These are phyloP conservation scores for Lipomyces spencermartinsiae DNA, from an alignment of 805 yeast genomes.

Conservation along the genomic window DNA sequence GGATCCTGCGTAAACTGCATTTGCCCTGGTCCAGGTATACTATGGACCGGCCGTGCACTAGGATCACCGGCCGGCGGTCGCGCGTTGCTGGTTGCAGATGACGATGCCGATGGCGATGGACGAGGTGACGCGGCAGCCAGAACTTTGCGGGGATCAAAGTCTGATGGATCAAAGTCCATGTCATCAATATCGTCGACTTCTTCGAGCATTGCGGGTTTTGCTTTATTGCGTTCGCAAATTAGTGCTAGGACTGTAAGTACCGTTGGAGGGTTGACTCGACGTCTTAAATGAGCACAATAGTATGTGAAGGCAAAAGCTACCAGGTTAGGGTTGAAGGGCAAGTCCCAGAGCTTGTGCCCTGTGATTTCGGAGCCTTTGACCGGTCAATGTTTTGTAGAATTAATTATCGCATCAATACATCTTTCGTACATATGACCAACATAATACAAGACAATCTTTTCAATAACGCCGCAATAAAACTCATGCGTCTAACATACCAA, in stretches of 20 bases:
- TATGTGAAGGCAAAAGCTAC: neutral
- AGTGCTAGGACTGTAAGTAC: neutral
- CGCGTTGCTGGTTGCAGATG: slow-evolving; percentile 40
- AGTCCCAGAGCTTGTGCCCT: neutral
- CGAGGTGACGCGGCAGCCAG: slow-evolving; percentile 41
- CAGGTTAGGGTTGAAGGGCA: neutral
- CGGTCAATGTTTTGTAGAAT: neutral
- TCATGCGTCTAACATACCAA: neutral
- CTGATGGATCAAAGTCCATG: slow-evolving; percentile 91
- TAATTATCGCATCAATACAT: neutral
- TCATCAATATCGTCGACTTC: slow-evolving; percentile 75
- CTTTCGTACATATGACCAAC: neutral
- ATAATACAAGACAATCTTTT: neutral
- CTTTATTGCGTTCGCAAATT: neutral
- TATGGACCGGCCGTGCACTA: neutral
- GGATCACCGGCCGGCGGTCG: neutral
- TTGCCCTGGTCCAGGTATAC: slow-evolving; percentile 41
- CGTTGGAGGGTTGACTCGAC: neutral
- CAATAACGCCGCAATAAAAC: neutral
- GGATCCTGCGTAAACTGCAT: slow-evolving; percentile 50
- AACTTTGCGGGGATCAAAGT: slow-evolving; percentile 69
- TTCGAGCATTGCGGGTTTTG: slow-evolving; percentile 42
- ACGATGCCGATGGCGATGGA: slow-evolving; percentile 44
- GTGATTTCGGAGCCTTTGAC: neutral
- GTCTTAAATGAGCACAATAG: neutral